Base-by-base conservation (phyloP, 225 moss, liverwort and hornwort species). In the Sphagnum contortum region DNA sequence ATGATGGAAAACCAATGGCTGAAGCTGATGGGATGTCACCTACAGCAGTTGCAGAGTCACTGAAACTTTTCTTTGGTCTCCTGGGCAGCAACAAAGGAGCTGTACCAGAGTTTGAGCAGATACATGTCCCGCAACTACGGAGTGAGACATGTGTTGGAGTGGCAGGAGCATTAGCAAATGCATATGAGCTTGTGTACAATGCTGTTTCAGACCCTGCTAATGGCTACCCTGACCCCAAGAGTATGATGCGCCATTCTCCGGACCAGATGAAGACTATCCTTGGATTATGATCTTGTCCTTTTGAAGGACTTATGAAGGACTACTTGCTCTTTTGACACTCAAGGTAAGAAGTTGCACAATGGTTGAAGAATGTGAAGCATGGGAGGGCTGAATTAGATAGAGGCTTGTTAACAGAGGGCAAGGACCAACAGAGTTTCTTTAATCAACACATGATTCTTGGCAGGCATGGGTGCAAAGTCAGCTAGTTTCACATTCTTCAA, bases 241-340 rank as follows among this genome's bases (percentile, higher is more conserved):
- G 78, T 48, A 87, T 98, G 85, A 74, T 98, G 29, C 87, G 98
- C 56, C 98, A 91, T 78, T 81, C 80, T 54, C 98, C 93, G 49
- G 98, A 98, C 58, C 93, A 93, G 74, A 93, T 98, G 63, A 79
- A 81, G 70, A 98, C 93, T 4, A 89, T 98, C 63, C 88, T 98
- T 71, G 98, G 98, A 74, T 79, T 98, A 55, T 93, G 73, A 85
- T 29, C 29, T 29, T 29, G 29, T 29, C 29, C 29, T 29, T 29
- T 29, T 29, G 29, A 29, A 29, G 29, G 29, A 29, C 29, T 29
- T 29, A 29, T 1, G 29, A 29, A 29, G 1, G 29, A 29, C 29
- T 29, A 29, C 29, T 29, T 29, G 29, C 29, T 29, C 29, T 29
- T 29, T 29, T 29, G 29, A 29, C 29, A 29, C 29, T 29, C 29